phyloP scores from a whole-genome alignment of 768 basidiomycete species.

The Agaricus blazei region DNA sequence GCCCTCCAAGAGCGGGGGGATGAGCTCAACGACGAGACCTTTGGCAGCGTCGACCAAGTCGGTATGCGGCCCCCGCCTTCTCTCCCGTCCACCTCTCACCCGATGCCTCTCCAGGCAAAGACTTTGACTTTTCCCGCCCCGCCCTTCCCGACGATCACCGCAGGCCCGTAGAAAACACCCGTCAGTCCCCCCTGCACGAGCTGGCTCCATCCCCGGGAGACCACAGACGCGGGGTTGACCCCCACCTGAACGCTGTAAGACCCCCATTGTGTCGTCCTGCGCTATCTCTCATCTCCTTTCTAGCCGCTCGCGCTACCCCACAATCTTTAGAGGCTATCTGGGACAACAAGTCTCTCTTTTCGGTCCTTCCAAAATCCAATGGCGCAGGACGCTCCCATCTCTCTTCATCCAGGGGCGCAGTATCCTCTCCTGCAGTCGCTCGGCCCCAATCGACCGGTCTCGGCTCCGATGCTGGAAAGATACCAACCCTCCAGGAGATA shows the following conservation, averaged over 20 bases:
- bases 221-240: conserved; percentile 3
- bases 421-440: conserved; percentile 13
- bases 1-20: conserved; percentile 85
- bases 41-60: conserved; percentile 65
- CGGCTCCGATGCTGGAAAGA: conserved; percentile 24
- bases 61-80: conserved; percentile 45
- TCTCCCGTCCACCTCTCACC: conserved; percentile 1
- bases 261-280: background rate
- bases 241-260: conserved; percentile 1
- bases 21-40: conserved; percentile 96
- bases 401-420: conserved; percentile 21
- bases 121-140: conserved; percentile 79
- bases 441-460: conserved; percentile 31
- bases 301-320: conserved; percentile 33
- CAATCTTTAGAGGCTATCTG: conserved; percentile 71
- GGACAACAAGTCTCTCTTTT: conserved; percentile 78
- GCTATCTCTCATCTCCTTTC: background rate
- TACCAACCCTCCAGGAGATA: conserved; percentile 72
- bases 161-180: conserved; percentile 14
- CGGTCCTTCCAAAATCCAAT: conserved; percentile 54
- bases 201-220: conserved; percentile 17
- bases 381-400: conserved; percentile 35
- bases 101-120: conserved; percentile 54
- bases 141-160: conserved; percentile 24
- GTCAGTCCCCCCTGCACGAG: conserved; percentile 16